Evolutionary conservation across 73 alveolate species (phyloP), one percentile per base, ranked within the genome.

Genomic region (Blepharisma stoltei): DNA sequence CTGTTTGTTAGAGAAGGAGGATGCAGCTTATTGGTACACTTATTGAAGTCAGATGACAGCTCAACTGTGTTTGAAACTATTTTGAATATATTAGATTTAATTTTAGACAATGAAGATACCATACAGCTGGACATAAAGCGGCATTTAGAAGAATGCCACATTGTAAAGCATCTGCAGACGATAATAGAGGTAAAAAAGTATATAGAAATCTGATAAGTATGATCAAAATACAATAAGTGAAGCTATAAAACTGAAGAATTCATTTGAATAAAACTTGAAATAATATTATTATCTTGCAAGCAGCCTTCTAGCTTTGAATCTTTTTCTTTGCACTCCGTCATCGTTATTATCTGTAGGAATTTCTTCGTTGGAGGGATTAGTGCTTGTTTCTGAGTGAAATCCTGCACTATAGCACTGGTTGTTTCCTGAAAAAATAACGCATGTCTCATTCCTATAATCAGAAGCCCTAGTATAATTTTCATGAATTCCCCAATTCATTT

Each of bases 1-100:
- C 46, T 25, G 46, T 60, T 60, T 60, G 23, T 60, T 8, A 60
- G 73, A 25, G 73, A 60, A 60, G 73, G 73, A 14, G 73, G 73
- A 20, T 14, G 49, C 14, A 38, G 23, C n/a, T 25, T 60, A 25
- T 38, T 60, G 14, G 4, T 60, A 9, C 14, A 38, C 11, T 38
- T 60, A 14, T 25, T 60, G 4, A 38, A 60, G 2, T 60, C 73
- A 18, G 73, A 60, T 60, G 73, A 60, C 46, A 18, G 6, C 23
- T n/a, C 23, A 8, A 25, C 45, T n/a, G 73, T 60, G 37, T 60
- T 60, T 60, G 73, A 60, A 38, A 60, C 73, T 20, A 60, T 60
- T 60, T 60, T 60, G 45, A 60, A 60, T 60, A 25, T 60, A 14
- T 25, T 60, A 9, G 73, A 60, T 5, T 5, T 60, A 1, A 0